Base-by-base conservation (phyloP, 2,329 filamentous ascomycete genomes). In the Microascus cirrosus region DNA sequence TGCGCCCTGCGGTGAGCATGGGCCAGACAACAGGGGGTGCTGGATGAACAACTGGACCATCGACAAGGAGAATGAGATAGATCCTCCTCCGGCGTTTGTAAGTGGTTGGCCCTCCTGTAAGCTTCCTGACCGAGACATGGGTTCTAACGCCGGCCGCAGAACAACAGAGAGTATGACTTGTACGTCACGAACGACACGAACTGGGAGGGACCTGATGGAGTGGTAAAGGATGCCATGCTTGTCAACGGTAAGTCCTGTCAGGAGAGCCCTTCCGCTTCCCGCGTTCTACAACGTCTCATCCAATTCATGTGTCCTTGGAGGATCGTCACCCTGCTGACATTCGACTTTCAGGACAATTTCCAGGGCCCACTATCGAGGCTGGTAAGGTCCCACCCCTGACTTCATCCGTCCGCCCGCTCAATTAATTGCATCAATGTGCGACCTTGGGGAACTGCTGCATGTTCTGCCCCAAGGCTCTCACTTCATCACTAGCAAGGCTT, bases 281-380 rank as follows among this genome's bases (percentile, higher is more conserved):
- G 28, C 28, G 28, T 8, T 32, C 28, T 32, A 8, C 28, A 8
- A 8, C 28, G 28, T 32, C 28, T 32, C 28, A 32, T 32, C 28
- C 28, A 32, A 32, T 4, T 8, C 28, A 32, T 4, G 28, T 4
- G 8, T 32, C 4, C 8, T 8, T 32, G 4, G 28, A 32, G 28
- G 28, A 32, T 32, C 28, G 28, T 32, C 28, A 8, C 28, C 28
- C 28, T 32, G 48, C 56, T 57, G 39, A 57, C 56, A 53, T 10
- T 42, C 8, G 48, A 20, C 36, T 57, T 34, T 4, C 28, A 59
- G 57, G 53, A 32, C 60, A 62, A 51, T 63, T 62, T 61, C 78
- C 80, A 24, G 82, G 81, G 1, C 82, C 82, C 1, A 71, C 72
- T 5, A 78, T 85, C 52, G 72, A 60, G 48, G 66, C 64, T 51